phyloP scores from a whole-genome alignment of 768 basidiomycete species.

The Cystobasidium onofrii region DNA sequence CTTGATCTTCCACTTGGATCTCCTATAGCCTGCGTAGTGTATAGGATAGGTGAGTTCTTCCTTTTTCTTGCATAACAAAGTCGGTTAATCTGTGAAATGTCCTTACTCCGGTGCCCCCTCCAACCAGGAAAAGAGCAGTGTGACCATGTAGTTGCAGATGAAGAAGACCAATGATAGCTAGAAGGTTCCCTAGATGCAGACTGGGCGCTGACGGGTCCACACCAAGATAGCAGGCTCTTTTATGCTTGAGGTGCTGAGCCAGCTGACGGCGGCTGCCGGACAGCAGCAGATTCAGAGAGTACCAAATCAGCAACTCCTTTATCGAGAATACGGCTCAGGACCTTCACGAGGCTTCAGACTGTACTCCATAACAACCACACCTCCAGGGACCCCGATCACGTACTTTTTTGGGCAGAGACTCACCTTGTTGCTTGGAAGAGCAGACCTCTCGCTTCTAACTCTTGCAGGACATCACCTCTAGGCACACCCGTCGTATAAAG shows the following conservation, averaged over 20 bases:
- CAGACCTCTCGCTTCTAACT: slow-evolving; percentile 15
- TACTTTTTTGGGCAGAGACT: neutral
- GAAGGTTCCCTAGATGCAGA: slow-evolving; percentile 85
- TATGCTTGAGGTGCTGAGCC: slow-evolving; percentile 29
- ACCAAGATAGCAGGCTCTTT: slow-evolving; percentile 65
- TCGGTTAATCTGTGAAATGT: neutral
- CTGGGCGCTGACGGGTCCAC: slow-evolving; percentile 86
- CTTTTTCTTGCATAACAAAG: neutral
- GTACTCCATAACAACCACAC: too few relatives aligned
- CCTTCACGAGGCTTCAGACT: neutral
- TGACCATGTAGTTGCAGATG: slow-evolving; percentile 87
- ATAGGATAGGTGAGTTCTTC: slow-evolving; percentile 70
- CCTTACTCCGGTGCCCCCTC: slow-evolving; percentile 42
- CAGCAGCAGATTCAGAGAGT: neutral
- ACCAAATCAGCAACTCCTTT: neutral
- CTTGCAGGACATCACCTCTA: slow-evolving; percentile 1
- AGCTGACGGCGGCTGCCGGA: slow-evolving; percentile 4
- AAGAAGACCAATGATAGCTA: slow-evolving; percentile 74
- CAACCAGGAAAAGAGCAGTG: slow-evolving; percentile 68
- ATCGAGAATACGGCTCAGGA: neutral
- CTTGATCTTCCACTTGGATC: slow-evolving; percentile 84
- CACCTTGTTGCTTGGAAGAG: slow-evolving; percentile 12
- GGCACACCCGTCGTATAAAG: neutral
- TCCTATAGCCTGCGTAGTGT: slow-evolving; percentile 90
- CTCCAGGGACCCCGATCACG: neutral